Conservation (phyloP, 768 basidiomycete genomes). For the button mushroom (Agaricus bisporus) region DNA sequence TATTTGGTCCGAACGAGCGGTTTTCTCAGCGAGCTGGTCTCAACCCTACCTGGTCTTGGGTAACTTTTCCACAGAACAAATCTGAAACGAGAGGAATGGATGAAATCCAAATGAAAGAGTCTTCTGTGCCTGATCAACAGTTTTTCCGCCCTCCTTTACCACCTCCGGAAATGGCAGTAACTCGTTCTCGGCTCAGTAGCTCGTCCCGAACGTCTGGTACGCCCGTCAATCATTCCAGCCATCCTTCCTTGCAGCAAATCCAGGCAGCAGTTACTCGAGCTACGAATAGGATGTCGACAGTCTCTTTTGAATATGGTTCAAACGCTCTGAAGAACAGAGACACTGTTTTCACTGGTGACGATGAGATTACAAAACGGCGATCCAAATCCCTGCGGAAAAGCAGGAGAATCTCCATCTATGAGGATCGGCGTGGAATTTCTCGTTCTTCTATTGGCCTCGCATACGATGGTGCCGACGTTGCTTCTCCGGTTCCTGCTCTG, state of each 20-base stretch:
- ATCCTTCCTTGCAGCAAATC: neutral
- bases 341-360: conserved; percentile 34
- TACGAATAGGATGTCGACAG: conserved; percentile 29
- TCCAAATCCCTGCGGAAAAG: conserved; percentile 27
- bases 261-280: neutral
- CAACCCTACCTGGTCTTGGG: conserved; percentile 51
- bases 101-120: neutral
- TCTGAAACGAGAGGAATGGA: conserved; percentile 12
- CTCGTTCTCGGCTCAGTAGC: neutral
- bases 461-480: conserved; percentile 49
- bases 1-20: conserved; percentile 73
- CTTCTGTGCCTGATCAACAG: neutral
- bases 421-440: conserved; percentile 23
- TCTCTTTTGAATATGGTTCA: conserved; percentile 34
- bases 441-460: conserved; percentile 30
- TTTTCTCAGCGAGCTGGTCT: conserved; percentile 38
- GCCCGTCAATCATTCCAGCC: neutral
- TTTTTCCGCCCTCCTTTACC: conserved; percentile 1
- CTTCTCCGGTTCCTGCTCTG: conserved; percentile 29
- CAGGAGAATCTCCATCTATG: conserved; percentile 17
- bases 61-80: conserved; percentile 41
- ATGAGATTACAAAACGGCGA: conserved; percentile 28
- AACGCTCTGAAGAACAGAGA: conserved; percentile 25
- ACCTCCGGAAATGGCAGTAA: neutral
- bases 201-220: neutral